phyloP scores from a whole-genome alignment of 495 filamentous ascomycete species.

The Gamarada debralockiae region DNA sequence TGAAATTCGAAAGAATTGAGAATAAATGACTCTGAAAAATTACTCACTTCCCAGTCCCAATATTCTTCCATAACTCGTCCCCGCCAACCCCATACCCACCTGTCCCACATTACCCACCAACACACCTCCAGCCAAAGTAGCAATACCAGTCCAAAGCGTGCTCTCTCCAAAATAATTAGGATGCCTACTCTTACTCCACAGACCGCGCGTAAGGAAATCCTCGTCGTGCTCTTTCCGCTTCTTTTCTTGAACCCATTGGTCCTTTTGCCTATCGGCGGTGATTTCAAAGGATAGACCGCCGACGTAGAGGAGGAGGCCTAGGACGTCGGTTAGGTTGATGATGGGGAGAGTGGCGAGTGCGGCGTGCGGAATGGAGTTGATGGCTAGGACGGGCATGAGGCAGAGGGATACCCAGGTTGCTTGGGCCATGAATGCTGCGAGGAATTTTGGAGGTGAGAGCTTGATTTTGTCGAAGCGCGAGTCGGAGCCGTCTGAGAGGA shows the following conservation, averaged over 20 bases:
- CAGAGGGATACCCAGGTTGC: slow-evolving; percentile 60
- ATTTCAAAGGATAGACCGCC: slow-evolving; percentile 57
- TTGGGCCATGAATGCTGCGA: slow-evolving; percentile 53
- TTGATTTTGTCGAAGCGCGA: slow-evolving; percentile 60
- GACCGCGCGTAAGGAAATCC: slow-evolving; percentile 53
- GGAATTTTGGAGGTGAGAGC: slow-evolving; percentile 45
- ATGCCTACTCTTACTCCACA: slow-evolving; percentile 57
- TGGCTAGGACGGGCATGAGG: slow-evolving; percentile 53
- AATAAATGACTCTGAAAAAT: too few relatives aligned
- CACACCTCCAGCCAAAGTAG: slow-evolving; percentile 44
- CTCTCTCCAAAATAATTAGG: slow-evolving; percentile 68
- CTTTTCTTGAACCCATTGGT: slow-evolving; percentile 50
- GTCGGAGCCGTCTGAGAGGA: slow-evolving; percentile 50
- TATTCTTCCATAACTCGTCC: slow-evolving; percentile 29
- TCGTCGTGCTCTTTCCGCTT: slow-evolving; percentile 57
- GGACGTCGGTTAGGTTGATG: slow-evolving; percentile 42
- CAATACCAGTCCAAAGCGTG: slow-evolving; percentile 61
- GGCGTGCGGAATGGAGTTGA: slow-evolving; percentile 54
- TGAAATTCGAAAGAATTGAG: too few relatives aligned
- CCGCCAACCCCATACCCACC: slow-evolving; percentile 43
- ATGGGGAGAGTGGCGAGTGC: slow-evolving; percentile 36
- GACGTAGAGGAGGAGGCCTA: slow-evolving; percentile 49
- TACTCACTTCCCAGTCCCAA: slow-evolving; percentile 29
- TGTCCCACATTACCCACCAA: slow-evolving; percentile 39
- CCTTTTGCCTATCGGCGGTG: slow-evolving; percentile 56